Evolutionary conservation across 2,329 filamentous ascomycete genomes (phyloP).

Genomic region (Tolypocladium nubicola): DNA sequence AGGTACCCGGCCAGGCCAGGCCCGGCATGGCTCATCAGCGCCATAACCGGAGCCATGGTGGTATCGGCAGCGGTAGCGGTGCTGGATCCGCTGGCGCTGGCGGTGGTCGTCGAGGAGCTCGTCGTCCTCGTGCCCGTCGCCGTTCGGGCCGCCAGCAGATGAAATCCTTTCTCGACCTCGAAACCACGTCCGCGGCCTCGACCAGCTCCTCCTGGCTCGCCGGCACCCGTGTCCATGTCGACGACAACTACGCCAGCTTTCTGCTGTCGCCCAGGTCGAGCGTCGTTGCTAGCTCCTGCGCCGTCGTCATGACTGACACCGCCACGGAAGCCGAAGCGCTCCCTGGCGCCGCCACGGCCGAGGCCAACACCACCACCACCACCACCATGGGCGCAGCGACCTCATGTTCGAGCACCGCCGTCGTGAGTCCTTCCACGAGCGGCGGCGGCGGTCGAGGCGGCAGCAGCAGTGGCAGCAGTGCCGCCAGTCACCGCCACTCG

Average conservation of each 20-base stretch:
- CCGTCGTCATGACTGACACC: not conserved
- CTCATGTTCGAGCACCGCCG: not conserved
- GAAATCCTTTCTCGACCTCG: constrained; percentile 7
- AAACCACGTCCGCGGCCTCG: constrained; percentile 1
- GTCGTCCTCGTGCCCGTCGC: not conserved
- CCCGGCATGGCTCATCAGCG: not conserved
- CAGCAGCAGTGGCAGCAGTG: no score
- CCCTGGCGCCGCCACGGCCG: not conserved
- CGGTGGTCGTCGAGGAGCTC: not conserved
- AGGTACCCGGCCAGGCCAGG: not conserved
- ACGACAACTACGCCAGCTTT: constrained; percentile 3
- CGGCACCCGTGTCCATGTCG: not conserved
- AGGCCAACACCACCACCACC: not conserved
- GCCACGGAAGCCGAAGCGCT: not conserved
- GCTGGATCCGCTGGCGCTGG: not conserved
- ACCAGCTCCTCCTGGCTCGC: not conserved
- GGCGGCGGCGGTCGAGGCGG: not conserved
- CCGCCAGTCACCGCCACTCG: not conserved
- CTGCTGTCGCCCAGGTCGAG: constrained; percentile 5
- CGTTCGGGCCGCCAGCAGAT: constrained; percentile 2
- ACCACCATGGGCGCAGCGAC: not conserved
- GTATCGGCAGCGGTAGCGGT: not conserved
- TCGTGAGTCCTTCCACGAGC: not conserved
- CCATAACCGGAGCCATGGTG: not conserved
- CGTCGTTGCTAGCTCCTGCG: not conserved